Evolutionary conservation across 129 eudicot genomes (phyloP).

Genomic region (Chrysanthemum makinoi): DNA sequence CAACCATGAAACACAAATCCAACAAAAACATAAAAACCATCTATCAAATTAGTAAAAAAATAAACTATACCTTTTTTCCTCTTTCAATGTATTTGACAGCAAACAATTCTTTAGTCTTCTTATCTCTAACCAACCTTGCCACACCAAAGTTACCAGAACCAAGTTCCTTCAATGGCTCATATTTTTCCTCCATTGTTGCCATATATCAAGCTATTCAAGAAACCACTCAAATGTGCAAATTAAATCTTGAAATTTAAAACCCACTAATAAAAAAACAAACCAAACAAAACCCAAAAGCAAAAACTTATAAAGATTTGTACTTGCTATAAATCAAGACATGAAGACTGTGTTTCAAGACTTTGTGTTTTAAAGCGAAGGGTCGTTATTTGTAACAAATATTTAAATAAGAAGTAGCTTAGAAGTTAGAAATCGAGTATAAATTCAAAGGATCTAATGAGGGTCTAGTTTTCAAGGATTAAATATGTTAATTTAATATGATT

Average conservation of each 20-base stretch:
- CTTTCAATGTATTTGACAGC: slow-evolving; percentile 68
- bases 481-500: slow-evolving; percentile 18
- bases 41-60: slow-evolving; percentile 1
- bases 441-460: slow-evolving; percentile 32
- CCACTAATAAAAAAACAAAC: slow-evolving; percentile 6
- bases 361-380: slow-evolving; percentile 29
- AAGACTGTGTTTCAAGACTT: slow-evolving; percentile 23
- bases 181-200: slow-evolving; percentile 52
- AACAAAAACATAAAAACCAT: slow-evolving; percentile 6
- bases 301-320: neutral
- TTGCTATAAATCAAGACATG: slow-evolving; percentile 23
- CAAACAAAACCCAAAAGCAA: slow-evolving; percentile 24
- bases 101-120: slow-evolving; percentile 46
- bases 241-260: slow-evolving; percentile 19
- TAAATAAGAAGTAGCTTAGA: slow-evolving; percentile 33
- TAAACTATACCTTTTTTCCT: slow-evolving; percentile 52
- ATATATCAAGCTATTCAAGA: slow-evolving; percentile 12
- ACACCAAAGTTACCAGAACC: slow-evolving; percentile 70
- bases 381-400: slow-evolving; percentile 12
- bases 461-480: slow-evolving; percentile 23
- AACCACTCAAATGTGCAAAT: slow-evolving; percentile 26
- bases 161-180: slow-evolving; percentile 61
- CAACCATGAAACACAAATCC: neutral
- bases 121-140: slow-evolving; percentile 55
- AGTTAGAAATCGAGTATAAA: slow-evolving; percentile 31